Evolutionary conservation across 495 filamentous ascomycete species (phyloP).

Genomic region (Amphirosellinia nigrospora): DNA sequence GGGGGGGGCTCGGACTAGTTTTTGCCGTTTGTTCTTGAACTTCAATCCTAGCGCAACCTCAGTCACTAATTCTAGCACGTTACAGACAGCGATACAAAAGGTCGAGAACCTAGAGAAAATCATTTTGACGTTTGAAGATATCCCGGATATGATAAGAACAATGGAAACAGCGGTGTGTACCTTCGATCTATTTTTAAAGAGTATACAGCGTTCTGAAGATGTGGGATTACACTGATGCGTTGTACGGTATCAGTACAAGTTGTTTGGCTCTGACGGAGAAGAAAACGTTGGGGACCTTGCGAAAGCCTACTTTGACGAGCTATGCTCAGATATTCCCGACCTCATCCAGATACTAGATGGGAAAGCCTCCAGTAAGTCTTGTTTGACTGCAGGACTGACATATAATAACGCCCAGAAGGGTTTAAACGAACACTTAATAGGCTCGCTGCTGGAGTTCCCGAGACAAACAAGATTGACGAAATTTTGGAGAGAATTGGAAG

Average conservation of each 20-base stretch:
- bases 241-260: not conserved
- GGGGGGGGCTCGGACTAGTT: not conserved
- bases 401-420: not conserved
- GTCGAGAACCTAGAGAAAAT: not conserved
- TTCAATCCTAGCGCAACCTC: not conserved
- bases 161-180: not conserved
- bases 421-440: not conserved
- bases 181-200: not conserved
- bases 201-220: not conserved
- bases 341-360: not conserved
- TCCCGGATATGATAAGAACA: not conserved
- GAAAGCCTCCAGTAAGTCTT: not conserved
- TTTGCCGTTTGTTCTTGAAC: not conserved
- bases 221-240: not conserved
- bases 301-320: not conserved
- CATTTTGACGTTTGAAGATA: slow-evolving; percentile 2
- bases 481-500: not conserved
- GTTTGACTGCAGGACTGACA: not conserved
- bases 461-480: not conserved
- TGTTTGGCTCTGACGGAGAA: not conserved
- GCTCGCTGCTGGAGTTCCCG: not conserved
- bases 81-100: not conserved
- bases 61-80: not conserved
- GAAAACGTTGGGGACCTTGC: not conserved
- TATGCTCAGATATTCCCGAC: not conserved